phyloP scores from a whole-genome alignment of 805 yeast genomes.

The Ogataea philodendri region DNA sequence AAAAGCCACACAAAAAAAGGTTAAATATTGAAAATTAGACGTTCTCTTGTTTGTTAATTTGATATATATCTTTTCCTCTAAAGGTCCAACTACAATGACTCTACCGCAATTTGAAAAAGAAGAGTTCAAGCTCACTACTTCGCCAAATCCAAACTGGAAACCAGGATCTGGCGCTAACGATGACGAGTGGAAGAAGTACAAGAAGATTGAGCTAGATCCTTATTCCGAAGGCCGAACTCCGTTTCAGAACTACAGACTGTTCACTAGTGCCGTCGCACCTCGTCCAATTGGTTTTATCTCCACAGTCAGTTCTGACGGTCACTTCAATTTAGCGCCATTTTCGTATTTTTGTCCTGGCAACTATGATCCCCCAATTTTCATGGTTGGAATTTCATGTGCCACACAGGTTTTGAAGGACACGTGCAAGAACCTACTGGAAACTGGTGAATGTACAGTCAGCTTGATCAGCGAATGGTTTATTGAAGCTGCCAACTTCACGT shows the following conservation, averaged over 20 bases:
- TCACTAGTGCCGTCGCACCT: conserved; percentile 54
- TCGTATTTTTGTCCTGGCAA: conserved; percentile 49
- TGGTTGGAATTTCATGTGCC: conserved; percentile 46
- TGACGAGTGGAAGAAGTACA: conserved; percentile 43
- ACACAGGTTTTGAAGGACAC: conserved; percentile 48
- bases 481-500: conserved; percentile 58
- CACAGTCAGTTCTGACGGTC: conserved; percentile 43
- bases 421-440: conserved; percentile 44
- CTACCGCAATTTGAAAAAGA: conserved; percentile 12
- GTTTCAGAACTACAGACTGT: conserved; percentile 46
- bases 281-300: conserved; percentile 62
- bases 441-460: conserved; percentile 54
- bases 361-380: conserved; percentile 59
- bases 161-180: conserved; percentile 47
- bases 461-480: conserved; percentile 61
- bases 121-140: conserved; percentile 3
- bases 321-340: conserved; percentile 56
- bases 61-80: no score
- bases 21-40: neutral
- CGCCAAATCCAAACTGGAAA: conserved; percentile 39
- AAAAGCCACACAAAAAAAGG: neutral
- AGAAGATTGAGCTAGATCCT: conserved; percentile 51
- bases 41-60: neutral
- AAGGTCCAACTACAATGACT: no score
- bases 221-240: conserved; percentile 39